A percentile compares a stretch with the other conserved stretches of the same genome.
Evolutionary conservation across 805 yeast genomes (phyloP).

Genomic region (Citeromyces nyonsensis): DNA sequence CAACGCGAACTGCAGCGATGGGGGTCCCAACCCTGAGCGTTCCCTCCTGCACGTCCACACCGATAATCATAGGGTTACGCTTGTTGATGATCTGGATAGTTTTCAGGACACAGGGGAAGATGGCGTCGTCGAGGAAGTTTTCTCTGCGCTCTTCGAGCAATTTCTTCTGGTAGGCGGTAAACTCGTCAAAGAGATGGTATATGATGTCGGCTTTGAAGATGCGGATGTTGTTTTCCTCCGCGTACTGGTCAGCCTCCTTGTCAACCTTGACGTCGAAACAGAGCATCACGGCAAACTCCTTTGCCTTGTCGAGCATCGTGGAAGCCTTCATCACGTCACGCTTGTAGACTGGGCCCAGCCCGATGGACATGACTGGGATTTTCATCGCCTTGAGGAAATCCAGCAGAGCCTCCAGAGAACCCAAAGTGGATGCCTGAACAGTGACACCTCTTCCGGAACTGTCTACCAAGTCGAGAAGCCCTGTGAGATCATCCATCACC

Average conservation of each 20-base stretch:
- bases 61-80: conserved; percentile 98
- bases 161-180: conserved; percentile 82
- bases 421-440: conserved; percentile 96
- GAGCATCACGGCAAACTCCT: conserved; percentile 92
- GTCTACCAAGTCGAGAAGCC: conserved; percentile 88
- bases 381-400: conserved; percentile 97
- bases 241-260: conserved; percentile 97
- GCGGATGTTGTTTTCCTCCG: conserved; percentile 81
- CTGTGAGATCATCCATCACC: conserved; percentile 96
- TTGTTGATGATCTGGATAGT: conserved; percentile 94
- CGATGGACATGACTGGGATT: conserved; percentile 97
- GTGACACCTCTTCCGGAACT: conserved; percentile 93
- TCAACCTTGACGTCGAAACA: conserved; percentile 97
- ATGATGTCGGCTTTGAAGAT: conserved; percentile 94
- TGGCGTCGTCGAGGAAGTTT: conserved; percentile 78
- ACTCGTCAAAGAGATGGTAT: conserved; percentile 90
- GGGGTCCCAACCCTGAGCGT: conserved; percentile 86
- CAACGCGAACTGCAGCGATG: conserved; percentile 81
- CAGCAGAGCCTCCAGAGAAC: conserved; percentile 91
- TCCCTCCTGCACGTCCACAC: conserved; percentile 95
- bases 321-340: conserved; percentile 97
- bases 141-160: conserved; percentile 81
- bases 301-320: conserved; percentile 93
- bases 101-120: conserved; percentile 89
- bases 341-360: conserved; percentile 94